Evolutionary conservation across 371 early-diverging fungal genomes (phyloP), one percentile per base, ranked within the genome.

Genomic region (Batkoa obscura): DNA sequence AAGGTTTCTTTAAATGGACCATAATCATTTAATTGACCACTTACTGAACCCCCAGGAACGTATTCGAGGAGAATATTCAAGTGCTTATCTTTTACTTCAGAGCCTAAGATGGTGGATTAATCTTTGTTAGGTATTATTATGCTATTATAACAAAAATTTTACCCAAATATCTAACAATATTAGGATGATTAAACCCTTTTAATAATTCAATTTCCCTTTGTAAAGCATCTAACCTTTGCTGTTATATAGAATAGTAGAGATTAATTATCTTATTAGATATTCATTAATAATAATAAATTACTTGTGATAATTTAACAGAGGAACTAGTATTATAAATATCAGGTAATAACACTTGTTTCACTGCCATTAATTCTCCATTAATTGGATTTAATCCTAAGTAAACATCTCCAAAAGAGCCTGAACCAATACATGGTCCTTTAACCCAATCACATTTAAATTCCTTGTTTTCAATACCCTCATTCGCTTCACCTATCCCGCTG

Each of bases 11-110:
- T 83, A 65, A 94, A 92, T 37, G 80, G 79, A 6, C 95, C 95
- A 68, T 81, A 89, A 56, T 76, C 78, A 1, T 83, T 76, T 37
- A 94, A 66, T 31, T 90, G 66, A 10, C 88, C 83, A 0, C 88
- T 79, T 33, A 99, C 84, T 8, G 93, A 90, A 0, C 96, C 97
- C n/a, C 98, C 98, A 31, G 95, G 86, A n/a, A 98, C 93, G 67
- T 98, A 99, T 67, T 99, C 98, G 55, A 99, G 65, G 59, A 98
- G 94, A 57, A 99, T 93, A 66, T 88, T 91, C 57, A 94, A 76
- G 54, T 80, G 75, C 13, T 75, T 73, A 30, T 81, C 83, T 50
- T 86, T 85, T 39, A 79, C 72, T 64, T 91, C 83, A 4, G 83
- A 88, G 0, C 89, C 80, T 30, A 95, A 72, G 62, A 47, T n/a